Evolutionary conservation across 345 rosid species (phyloP).

Genomic region (Citrus reticulata): DNA sequence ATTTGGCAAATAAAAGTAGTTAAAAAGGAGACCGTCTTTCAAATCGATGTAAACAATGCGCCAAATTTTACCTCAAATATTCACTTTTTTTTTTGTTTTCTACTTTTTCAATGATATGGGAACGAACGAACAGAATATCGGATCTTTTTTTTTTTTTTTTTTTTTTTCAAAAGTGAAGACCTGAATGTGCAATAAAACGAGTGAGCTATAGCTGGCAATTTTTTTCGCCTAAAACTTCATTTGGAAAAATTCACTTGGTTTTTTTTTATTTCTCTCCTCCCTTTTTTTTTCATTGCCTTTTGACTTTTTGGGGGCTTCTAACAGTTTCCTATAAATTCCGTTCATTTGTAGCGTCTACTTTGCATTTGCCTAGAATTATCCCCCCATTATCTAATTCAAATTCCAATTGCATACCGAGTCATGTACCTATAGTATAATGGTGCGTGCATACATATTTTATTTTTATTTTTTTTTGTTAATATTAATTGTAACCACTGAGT

Average conservation of each 20-base stretch:
- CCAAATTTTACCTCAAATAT: not conserved
- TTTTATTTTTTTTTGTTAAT: not conserved
- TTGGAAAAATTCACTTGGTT: slow-evolving; percentile 1
- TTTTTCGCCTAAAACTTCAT: not conserved
- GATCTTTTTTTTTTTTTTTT: too few relatives aligned
- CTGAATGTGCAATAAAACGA: not conserved
- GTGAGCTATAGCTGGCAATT: not conserved
- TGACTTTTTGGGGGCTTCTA: slow-evolving; percentile 18
- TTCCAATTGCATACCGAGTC: slow-evolving; percentile 13
- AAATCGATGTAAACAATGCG: not conserved
- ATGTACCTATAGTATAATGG: not conserved
- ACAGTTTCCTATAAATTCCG: slow-evolving; percentile 18
- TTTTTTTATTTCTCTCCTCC: not conserved
- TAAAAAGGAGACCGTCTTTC: not conserved
- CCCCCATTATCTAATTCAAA: not conserved
- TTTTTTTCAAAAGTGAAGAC: too few relatives aligned
- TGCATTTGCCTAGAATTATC: slow-evolving; percentile 8
- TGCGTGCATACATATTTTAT: not conserved
- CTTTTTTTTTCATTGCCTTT: slow-evolving; percentile 10
- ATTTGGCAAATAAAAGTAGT: not conserved
- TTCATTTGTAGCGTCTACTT: slow-evolving; percentile 19
- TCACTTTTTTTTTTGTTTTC: not conserved
- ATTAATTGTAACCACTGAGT: not conserved
- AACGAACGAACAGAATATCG: not conserved
- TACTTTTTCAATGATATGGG: not conserved